Evolutionary conservation across 177 flowering plant species (phyloP).

Genomic region (Vitis hybrid): DNA sequence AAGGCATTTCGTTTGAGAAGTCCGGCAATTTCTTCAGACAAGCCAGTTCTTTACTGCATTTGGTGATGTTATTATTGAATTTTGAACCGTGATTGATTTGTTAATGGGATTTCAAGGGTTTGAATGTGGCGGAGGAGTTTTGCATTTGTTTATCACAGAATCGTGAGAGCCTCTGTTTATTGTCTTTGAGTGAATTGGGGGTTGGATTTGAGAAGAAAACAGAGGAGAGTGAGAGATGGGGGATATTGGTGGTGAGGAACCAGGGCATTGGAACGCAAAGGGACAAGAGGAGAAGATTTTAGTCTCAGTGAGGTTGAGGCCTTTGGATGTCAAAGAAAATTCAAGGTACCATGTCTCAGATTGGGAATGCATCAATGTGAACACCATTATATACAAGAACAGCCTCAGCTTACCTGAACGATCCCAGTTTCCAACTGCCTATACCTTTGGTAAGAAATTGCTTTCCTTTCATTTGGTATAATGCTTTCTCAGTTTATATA

Average conservation of each 20-base stretch:
- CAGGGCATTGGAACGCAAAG: constrained; percentile 12
- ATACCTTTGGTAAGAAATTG: constrained; percentile 47
- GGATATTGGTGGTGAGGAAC: constrained; percentile 29
- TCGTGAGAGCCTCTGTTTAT: not conserved
- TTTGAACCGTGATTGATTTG: too few species aligned
- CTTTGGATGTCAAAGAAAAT: constrained; percentile 53
- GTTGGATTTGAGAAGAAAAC: not conserved
- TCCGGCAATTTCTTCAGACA: too few species aligned
- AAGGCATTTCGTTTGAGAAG: too few species aligned
- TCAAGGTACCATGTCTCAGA: constrained; percentile 43
- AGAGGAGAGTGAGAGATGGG: constrained; percentile 16
- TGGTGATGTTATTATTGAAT: too few species aligned
- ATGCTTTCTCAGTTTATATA: not conserved
- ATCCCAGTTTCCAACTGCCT: constrained; percentile 45
- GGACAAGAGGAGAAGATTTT: constrained; percentile 46
- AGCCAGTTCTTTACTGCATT: too few species aligned
- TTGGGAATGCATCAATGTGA: constrained; percentile 60
- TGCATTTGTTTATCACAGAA: too few species aligned
- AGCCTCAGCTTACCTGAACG: constrained; percentile 33
- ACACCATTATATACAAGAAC: constrained; percentile 42
- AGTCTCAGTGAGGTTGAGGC: constrained; percentile 64
- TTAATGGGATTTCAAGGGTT: too few species aligned
- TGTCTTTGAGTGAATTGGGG: not conserved
- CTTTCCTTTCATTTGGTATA: not conserved
- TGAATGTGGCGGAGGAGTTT: too few species aligned